Base-by-base conservation (phyloP, 1,284 basidiomycete species). In the Ganoderma resinaceum region DNA sequence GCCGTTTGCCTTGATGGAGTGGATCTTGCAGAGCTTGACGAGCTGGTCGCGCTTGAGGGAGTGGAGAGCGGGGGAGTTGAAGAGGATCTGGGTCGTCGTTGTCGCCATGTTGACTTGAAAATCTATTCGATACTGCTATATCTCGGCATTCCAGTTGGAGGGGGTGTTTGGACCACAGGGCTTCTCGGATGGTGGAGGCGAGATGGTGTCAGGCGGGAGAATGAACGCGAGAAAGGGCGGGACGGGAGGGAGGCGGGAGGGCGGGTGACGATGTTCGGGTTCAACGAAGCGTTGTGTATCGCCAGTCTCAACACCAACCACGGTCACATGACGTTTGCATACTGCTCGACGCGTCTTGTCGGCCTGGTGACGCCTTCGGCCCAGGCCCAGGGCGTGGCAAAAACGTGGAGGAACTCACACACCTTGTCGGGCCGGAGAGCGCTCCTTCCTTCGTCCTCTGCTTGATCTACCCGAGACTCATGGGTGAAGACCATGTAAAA, bases 1-100 rank as follows among this genome's bases (percentile, higher is more conserved):
- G 37, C 93, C 92, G 29, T 85, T 85, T 0, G 91, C 91, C 78
- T 92, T 94, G 77, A 94, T 83, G 0, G 87, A 84, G 77, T 94
- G 91, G 31, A 89, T 86, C 78, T 94, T 94, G 87, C 93, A 94
- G 57, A 94, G 83, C 72, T 91, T 92, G 68, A 93, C 84, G 55
- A 94, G 89, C 75, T 94, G 92, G 61, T 92, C 88, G 61, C 92
- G 90, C 77, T 93, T 93, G 52, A 94, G 86, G 14, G 91, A 91
- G 76, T 92, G 87, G 31, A 94, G 80, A 0, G 93, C 92, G 0
- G 92, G 91, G 3, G 91, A 92, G 79, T 94, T 93, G 81, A 91
- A 93, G 9, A 94, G 80, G 62, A 94, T 94, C 74, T 92, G 84
- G 0, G 90, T 92, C 1, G 90, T 91, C 7, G 88, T 88, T 49